phyloP scores from a whole-genome alignment of 805 yeast species.

The Cyberlindnera maritima region DNA sequence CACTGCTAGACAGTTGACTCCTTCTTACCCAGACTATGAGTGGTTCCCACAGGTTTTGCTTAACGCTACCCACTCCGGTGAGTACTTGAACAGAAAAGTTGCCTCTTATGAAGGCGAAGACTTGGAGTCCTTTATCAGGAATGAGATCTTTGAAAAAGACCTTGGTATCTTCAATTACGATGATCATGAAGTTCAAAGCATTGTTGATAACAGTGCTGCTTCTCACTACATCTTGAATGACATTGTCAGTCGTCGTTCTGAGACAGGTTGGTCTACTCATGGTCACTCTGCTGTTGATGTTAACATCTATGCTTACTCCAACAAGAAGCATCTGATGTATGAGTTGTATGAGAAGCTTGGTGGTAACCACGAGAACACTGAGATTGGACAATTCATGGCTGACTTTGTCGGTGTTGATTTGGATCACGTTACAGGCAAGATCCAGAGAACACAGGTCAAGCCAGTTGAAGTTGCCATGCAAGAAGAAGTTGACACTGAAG shows the following conservation, averaged over 20 bases:
- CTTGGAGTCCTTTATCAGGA: slow-evolving; percentile 44
- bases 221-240: slow-evolving; percentile 54
- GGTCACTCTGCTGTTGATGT: slow-evolving; percentile 97
- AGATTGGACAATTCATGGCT: slow-evolving; percentile 74
- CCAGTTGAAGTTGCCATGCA: slow-evolving; percentile 13
- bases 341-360: slow-evolving; percentile 44
- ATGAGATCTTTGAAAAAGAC: slow-evolving; percentile 56
- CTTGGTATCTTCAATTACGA: slow-evolving; percentile 64
- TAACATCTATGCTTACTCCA: slow-evolving; percentile 80
- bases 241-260: slow-evolving; percentile 77
- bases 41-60: slow-evolving; percentile 82
- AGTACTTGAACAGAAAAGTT: slow-evolving; percentile 53
- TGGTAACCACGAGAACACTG: slow-evolving; percentile 87
- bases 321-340: slow-evolving; percentile 43
- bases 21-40: slow-evolving; percentile 74
- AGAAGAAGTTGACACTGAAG: slow-evolving; percentile 7
- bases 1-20: slow-evolving; percentile 73
- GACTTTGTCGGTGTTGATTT: slow-evolving; percentile 46
- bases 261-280: slow-evolving; percentile 94
- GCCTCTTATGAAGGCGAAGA: slow-evolving; percentile 32
- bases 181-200: slow-evolving; percentile 46
- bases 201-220: slow-evolving; percentile 35
- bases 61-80: slow-evolving; percentile 76
- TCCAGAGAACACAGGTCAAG: slow-evolving; percentile 48
- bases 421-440: slow-evolving; percentile 43